Conservation (phyloP, 768 basidiomycete genomes). For the Rossbeevera mucosa region DNA sequence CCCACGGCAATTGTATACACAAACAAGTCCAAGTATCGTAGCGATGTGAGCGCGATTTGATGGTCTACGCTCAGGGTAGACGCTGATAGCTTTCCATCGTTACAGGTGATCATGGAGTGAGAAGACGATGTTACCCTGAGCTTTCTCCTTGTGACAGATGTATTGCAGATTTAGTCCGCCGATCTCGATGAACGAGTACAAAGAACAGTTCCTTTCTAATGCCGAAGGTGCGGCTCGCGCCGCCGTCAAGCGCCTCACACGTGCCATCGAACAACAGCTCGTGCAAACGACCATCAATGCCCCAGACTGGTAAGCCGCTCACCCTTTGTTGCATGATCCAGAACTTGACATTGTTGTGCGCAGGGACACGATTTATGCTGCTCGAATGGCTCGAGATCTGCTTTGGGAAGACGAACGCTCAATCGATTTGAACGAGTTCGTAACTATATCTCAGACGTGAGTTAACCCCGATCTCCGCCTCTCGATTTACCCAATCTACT, state of each 20-base stretch:
- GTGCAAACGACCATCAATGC: conserved; percentile 82
- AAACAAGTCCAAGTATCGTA: conserved; percentile 93
- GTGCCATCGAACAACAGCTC: conserved; percentile 64
- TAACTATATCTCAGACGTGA: conserved; percentile 86
- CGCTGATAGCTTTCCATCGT: conserved; percentile 16
- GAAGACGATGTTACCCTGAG: conserved; percentile 21
- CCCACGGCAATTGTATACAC: conserved; percentile 92
- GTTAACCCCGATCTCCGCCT: conserved; percentile 31
- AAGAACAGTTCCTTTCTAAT: conserved; percentile 69
- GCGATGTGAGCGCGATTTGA: conserved; percentile 58
- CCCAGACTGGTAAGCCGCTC: conserved; percentile 75
- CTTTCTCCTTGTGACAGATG: conserved; percentile 9
- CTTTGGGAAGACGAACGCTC: conserved; percentile 83
- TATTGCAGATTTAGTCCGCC: conserved; percentile 71
- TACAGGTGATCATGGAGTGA: conserved; percentile 70
- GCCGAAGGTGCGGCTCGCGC: conserved; percentile 64
- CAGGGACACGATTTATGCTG: conserved; percentile 88
- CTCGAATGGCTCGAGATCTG: conserved; percentile 88
- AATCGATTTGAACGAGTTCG: conserved; percentile 78
- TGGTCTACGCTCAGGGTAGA: conserved; percentile 1
- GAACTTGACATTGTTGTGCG: conserved; percentile 19
- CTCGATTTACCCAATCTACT: conserved; percentile 15
- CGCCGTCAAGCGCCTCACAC: conserved; percentile 85
- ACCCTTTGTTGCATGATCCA: conserved; percentile 5
- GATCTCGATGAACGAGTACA: conserved; percentile 69